These are phyloP conservation scores for Plasmodium sp. DNA, from an alignment of 169 alveolate genomes.

Conservation along the genomic window DNA sequence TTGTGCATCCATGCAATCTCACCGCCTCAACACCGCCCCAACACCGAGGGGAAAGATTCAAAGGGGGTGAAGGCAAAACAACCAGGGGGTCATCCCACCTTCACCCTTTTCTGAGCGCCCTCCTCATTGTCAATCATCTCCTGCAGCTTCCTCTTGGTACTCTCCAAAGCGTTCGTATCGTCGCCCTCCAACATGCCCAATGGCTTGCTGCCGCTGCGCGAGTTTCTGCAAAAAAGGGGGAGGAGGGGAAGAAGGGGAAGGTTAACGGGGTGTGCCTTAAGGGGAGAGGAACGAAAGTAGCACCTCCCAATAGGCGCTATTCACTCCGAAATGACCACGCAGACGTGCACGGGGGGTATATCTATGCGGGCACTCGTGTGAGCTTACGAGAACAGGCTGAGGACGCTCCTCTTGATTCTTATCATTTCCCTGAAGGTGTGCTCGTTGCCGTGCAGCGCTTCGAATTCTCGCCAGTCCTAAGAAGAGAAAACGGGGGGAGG, in stretches of 20 bases:
- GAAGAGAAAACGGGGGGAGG: neutral
- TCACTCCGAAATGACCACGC: neutral
- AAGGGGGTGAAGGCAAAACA: neutral
- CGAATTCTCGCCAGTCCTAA: constrained; percentile 91
- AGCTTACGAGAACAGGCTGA: constrained; percentile 37
- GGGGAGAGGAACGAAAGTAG: neutral
- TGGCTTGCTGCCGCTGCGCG: neutral
- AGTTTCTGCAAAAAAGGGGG: constrained; percentile 7
- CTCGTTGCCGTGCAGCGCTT: constrained; percentile 89
- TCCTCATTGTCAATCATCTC: constrained; percentile 71
- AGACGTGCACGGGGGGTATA: neutral
- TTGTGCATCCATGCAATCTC: neutral
- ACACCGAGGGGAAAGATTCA: neutral
- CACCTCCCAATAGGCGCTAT: neutral
- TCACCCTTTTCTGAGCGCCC: constrained; percentile 22
- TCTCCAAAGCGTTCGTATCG: constrained; percentile 15
- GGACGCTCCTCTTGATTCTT: constrained; percentile 78
- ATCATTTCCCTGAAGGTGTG: constrained; percentile 90
- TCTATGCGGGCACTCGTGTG: neutral
- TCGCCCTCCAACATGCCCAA: neutral
- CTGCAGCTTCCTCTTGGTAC: constrained; percentile 34
- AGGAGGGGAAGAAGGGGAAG: neutral
- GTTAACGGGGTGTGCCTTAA: neutral
- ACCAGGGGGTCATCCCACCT: neutral
- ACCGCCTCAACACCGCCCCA: neutral